These are phyloP conservation scores for Boletus albobrunnescens DNA, from an alignment of 1,284 basidiomycete genomes.

Conservation along the genomic window DNA sequence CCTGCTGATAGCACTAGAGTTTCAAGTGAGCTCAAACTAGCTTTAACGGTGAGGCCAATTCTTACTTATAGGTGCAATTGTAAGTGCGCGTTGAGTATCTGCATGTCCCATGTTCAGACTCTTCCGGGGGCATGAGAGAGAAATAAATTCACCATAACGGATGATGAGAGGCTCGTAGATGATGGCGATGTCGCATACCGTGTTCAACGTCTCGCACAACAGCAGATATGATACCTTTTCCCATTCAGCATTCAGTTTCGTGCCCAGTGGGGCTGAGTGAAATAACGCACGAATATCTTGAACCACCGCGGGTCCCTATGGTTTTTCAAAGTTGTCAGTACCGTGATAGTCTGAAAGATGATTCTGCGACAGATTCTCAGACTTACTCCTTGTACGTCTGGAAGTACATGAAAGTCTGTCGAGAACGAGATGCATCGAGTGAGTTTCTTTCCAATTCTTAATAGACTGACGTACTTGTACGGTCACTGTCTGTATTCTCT, in stretches of 20 bases:
- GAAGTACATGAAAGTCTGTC: not conserved
- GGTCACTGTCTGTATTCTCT: not conserved
- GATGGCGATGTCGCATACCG: not conserved
- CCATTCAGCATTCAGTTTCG: no score
- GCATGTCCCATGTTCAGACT: not conserved
- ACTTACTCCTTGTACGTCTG: not conserved
- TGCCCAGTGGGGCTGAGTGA: not conserved
- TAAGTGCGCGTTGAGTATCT: not conserved
- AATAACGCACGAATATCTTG: not conserved
- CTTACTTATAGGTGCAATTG: not conserved
- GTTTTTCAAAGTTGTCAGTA: not conserved
- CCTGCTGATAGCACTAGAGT: not conserved
- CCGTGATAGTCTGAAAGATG: not conserved
- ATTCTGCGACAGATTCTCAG: not conserved
- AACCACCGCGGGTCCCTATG: not conserved
- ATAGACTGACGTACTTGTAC: not conserved
- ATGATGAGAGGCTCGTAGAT: not conserved
- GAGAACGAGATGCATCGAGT: not conserved
- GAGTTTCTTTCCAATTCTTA: no score
- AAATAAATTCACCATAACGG: not conserved
- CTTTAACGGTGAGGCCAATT: not conserved
- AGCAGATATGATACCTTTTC: not conserved
- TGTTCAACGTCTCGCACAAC: constrained; percentile 1
- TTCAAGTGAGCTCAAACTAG: not conserved
- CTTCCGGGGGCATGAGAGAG: not conserved